Evolutionary conservation across 805 yeast genomes (phyloP).

Genomic region (Wickerhamiella kurtzmanii): DNA sequence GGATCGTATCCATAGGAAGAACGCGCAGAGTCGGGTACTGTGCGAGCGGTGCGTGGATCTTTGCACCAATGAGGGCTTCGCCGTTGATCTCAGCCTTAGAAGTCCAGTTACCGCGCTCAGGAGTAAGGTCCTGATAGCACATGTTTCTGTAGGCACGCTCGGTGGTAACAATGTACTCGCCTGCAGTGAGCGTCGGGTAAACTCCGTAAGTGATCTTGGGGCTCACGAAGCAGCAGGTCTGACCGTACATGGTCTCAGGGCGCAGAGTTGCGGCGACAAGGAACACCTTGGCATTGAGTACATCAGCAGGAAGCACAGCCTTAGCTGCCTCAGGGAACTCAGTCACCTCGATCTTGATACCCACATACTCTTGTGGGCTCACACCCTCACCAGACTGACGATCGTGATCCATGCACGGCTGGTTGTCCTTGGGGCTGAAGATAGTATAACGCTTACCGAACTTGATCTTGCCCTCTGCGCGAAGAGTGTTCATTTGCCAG

Average conservation of each 20-base stretch:
- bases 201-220: constrained; percentile 89
- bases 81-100: constrained; percentile 54
- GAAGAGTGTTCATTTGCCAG: constrained; percentile 91
- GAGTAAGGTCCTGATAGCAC: constrained; percentile 89
- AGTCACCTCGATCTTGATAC: constrained; percentile 52
- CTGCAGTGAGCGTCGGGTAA: constrained; percentile 64
- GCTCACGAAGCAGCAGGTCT: constrained; percentile 93
- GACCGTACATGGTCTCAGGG: constrained; percentile 99
- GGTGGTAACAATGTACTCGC: constrained; percentile 69
- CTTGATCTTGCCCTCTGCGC: constrained; percentile 78
- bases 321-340: constrained; percentile 37
- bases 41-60: constrained; percentile 74
- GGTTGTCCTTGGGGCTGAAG: constrained; percentile 95
- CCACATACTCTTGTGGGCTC: constrained; percentile 90
- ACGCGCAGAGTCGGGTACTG: constrained; percentile 57
- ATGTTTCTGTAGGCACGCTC: constrained; percentile 94
- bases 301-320: constrained; percentile 30
- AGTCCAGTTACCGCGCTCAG: constrained; percentile 64
- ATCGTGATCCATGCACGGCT: constrained; percentile 99
- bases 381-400: constrained; percentile 96
- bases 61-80: constrained; percentile 66
- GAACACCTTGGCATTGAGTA: constrained; percentile 48
- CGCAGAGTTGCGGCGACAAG: constrained; percentile 94
- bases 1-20: constrained; percentile 93
- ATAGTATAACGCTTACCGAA: constrained; percentile 97